A percentile compares a stretch with the other conserved stretches of the same genome.
phyloP scores from a whole-genome alignment of 495 filamentous ascomycete genomes.

The Bombardia bombarda region DNA sequence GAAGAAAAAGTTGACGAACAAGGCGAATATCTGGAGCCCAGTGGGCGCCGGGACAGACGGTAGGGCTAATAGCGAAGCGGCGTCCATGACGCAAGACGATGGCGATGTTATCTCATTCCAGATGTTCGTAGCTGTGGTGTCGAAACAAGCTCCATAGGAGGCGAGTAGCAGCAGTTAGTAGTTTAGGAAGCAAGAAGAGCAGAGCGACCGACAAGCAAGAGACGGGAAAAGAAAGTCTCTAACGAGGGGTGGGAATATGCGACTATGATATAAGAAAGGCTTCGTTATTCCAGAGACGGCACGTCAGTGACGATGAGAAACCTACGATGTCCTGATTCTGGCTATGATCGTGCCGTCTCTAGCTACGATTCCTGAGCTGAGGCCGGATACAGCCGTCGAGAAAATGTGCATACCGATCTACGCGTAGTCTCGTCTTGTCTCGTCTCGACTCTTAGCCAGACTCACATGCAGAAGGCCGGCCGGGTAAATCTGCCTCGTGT shows the following conservation, averaged over 20 bases:
- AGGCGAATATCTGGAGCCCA: constrained; percentile 33
- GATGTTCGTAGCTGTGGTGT: constrained; percentile 10
- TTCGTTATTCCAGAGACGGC: constrained; percentile 5
- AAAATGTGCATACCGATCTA: constrained; percentile 13
- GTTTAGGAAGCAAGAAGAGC: neutral
- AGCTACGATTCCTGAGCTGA: constrained; percentile 1
- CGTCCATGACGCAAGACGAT: constrained; percentile 18
- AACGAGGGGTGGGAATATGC: constrained; percentile 12
- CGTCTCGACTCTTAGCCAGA: constrained; percentile 5
- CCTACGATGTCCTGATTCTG: constrained; percentile 9
- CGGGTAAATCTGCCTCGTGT: constrained; percentile 32
- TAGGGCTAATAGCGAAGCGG: constrained; percentile 11
- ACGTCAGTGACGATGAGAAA: constrained; percentile 5
- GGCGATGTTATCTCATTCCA: constrained; percentile 21
- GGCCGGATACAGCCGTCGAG: constrained; percentile 7
- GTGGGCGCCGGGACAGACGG: constrained; percentile 11
- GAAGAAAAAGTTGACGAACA: constrained; percentile 41
- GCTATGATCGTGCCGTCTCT: constrained; percentile 14
- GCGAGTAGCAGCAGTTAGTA: neutral
- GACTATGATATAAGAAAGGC: constrained; percentile 20
- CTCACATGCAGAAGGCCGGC: constrained; percentile 18
- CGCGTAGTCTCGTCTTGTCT: constrained; percentile 19
- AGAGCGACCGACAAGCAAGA: constrained; percentile 7
- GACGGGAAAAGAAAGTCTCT: constrained; percentile 4
- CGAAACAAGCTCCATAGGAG: constrained; percentile 12